Conservation (phyloP, 805 yeast genomes). For the Cyberlindnera meyerae region DNA sequence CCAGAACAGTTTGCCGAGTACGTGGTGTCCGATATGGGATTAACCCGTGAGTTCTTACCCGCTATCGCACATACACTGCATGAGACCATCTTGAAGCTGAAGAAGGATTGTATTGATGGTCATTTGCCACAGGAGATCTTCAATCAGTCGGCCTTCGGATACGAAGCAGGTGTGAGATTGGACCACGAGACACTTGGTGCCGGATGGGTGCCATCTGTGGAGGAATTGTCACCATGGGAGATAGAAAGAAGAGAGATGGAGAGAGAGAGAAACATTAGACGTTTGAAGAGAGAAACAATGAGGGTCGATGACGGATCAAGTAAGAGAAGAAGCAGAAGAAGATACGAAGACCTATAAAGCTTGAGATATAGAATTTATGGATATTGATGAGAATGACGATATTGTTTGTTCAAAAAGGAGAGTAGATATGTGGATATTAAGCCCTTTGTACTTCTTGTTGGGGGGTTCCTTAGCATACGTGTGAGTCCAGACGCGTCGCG, state of each 20-base stretch:
- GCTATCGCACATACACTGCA: conserved; percentile 86
- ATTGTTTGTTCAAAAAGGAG: too few species aligned
- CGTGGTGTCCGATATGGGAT: conserved; percentile 81
- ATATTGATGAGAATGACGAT: too few species aligned
- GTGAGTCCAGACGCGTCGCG: too few species aligned
- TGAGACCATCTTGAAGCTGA: conserved; percentile 70
- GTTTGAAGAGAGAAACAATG: conserved; percentile 88
- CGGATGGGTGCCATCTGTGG: conserved; percentile 84
- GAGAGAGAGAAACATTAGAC: conserved; percentile 83
- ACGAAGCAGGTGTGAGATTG: conserved; percentile 60
- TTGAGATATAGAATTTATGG: too few species aligned
- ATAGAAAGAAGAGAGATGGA: conserved; percentile 94
- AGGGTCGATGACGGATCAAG: conserved; percentile 52
- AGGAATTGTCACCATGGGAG: conserved; percentile 83
- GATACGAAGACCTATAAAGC: conserved; percentile 45
- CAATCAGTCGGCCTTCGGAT: conserved; percentile 58
- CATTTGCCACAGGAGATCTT: conserved; percentile 45
- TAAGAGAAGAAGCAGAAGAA: conserved; percentile 38
- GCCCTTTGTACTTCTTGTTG: too few species aligned
- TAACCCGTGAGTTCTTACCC: conserved; percentile 79
- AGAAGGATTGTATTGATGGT: conserved; percentile 78
- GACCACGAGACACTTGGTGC: conserved; percentile 77
- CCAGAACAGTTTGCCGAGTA: conserved; percentile 83
- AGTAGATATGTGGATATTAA: too few species aligned
- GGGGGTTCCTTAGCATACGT: too few species aligned